Evolutionary conservation across 257 asterid genomes (phyloP), one percentile per base, ranked within the genome.

Genomic region (Salvia rosmarinus): DNA sequence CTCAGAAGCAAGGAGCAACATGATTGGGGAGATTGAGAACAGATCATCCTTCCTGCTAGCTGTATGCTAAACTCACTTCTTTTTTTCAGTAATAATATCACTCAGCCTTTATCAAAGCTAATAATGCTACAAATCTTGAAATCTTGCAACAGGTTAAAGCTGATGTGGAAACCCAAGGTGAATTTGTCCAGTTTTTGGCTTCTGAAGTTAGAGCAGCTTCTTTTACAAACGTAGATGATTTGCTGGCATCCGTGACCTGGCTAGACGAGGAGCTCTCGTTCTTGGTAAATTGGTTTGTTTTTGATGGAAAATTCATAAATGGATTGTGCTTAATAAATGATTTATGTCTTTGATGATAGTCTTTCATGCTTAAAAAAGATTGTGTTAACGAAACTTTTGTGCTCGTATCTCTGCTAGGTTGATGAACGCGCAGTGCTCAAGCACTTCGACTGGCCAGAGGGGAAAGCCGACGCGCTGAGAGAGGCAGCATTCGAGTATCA

Each of bases 391-490:
- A 9, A 62, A 40, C 62, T 30, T 35, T 42, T 42, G 9, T 32
- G 62, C 58, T 58, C 37, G 11, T 50, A 63, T 67, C 46, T 39
- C n/a, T 47, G 47, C 17, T 80, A 95, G 99, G 98, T 88, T n/a
- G 96, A 94, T n/a, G 98, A 95, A 78, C 91, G 98, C 64, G 98
- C 96, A 50, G 98, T 89, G 52, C 86, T 95, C 37, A 95, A 95
- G 89, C 99, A 91, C 79, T 89, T 91, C 14, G 99, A 95, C 58
- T 95, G 99, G 98, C 99, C 99, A 59, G 99, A 91, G 79, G 95
- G 91, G 47, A 94, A 94, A 88, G 98, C 98, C 62, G 99, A 91
- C 78, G 95, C 99, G 47, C 72, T 95, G 52, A 82, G 99, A 78
- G 99, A 95, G 76, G 98, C 98, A 50, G 80, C 98, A 6, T 91